Base-by-base conservation (phyloP, 495 filamentous ascomycete genomes). In the Astrothelium subdiscretum region DNA sequence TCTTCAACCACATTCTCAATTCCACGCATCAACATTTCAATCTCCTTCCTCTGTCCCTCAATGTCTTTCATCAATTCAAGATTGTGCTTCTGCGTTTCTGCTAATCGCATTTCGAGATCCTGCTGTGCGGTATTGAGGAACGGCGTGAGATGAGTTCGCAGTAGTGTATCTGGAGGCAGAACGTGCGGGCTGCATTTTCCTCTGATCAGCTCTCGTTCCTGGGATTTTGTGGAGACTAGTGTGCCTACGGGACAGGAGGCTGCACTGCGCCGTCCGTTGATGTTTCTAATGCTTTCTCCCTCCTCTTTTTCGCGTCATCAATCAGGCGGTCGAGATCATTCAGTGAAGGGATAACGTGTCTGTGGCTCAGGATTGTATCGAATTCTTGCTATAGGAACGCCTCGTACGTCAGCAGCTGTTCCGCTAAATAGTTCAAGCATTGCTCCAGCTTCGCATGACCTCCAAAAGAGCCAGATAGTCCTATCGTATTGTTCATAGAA, bases 271-370 rank as follows among this genome's bases (percentile, higher is more conserved):
- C 61, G n/a, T 65, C 68, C 20, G 66, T 63, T 22, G 68, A 54
- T 27, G 31, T 57, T 60, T 62, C 70, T 60, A 3, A 61, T 57
- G 66, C 70, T 59, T 73, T 69, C 29, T 77, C 81, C 68, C 79
- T 83, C 66, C 87, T 76, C 63, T 75, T 74, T 65, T 75, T 81
- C 29, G 78, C 77, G 2, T 90, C 92, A 44, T 90, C 90, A 32
- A 94, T 80, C 52, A 96, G 76, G 13, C 76, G 75, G 73, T 98
- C 92, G 59, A 97, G 78, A 67, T 87, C 85, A 77, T 98, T 97
- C 61, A 98, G 76, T 51, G 83, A 83, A 62, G 75, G 65, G 2
- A 97, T 81, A 0, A 92, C 91, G 58, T 84, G 76, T 57, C 89
- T 75, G 70, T 87, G 83, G 31, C 76, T 71, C 58, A 96, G 64